Conservation (phyloP, 139 green algal species). For the Chlamydomonas applanata region DNA sequence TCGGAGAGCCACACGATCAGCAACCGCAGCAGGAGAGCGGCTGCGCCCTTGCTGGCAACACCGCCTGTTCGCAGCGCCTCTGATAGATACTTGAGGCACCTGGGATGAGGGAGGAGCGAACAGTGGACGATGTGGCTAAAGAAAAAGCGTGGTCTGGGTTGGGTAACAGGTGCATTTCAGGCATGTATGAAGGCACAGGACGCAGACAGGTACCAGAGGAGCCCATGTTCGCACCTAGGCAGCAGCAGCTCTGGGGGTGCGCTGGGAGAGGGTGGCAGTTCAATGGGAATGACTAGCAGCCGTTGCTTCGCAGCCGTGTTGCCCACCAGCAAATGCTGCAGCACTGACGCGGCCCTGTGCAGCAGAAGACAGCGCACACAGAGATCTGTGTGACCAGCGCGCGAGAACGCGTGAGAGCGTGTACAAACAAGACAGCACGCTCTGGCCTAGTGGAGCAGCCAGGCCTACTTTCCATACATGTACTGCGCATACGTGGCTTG, state of each 20-base stretch:
- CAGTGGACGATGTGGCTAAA: neutral
- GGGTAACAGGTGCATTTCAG: neutral
- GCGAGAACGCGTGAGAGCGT: neutral
- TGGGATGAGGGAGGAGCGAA: neutral
- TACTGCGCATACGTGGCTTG: neutral
- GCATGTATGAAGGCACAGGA: neutral
- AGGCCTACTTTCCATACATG: neutral
- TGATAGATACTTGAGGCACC: slow-evolving; percentile 16
- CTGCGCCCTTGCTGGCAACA: slow-evolving; percentile 19
- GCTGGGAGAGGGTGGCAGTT: slow-evolving; percentile 3
- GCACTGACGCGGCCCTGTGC: slow-evolving; percentile 35
- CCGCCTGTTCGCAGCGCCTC: slow-evolving; percentile 10
- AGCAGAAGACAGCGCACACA: neutral
- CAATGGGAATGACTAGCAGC: slow-evolving; percentile 39
- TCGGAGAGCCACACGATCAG: slow-evolving; percentile 69
- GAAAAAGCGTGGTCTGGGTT: neutral
- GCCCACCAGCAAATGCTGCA: slow-evolving; percentile 44
- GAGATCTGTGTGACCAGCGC: too few species aligned
- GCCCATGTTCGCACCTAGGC: slow-evolving; percentile 5
- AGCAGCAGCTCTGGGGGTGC: slow-evolving; percentile 32
- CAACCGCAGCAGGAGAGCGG: slow-evolving; percentile 57
- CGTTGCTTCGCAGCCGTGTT: slow-evolving; percentile 37
- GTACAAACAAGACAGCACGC: neutral
- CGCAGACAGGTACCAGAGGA: neutral
- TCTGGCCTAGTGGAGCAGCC: too few species aligned